Evolutionary conservation across 2,329 filamentous ascomycete species (phyloP).

Genomic region (Coniochaeta sp.): DNA sequence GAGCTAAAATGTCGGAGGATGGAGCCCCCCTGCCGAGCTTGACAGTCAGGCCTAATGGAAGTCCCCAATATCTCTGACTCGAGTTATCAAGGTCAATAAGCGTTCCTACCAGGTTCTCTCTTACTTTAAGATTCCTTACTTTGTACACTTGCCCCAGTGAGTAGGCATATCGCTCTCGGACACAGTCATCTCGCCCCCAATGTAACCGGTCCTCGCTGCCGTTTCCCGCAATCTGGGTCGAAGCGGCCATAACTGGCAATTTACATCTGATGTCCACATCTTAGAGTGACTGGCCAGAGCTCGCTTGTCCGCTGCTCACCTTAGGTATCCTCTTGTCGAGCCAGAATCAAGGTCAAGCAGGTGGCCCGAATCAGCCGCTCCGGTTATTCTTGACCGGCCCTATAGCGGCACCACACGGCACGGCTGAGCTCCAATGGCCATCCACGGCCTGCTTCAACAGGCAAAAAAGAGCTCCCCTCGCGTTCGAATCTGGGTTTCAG

Average conservation of each 20-base stretch:
- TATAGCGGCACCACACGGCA: slow-evolving; percentile 6
- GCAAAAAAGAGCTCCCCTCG: neutral
- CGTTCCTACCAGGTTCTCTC: neutral
- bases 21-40: neutral
- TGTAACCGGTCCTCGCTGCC: neutral
- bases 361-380: slow-evolving; percentile 11
- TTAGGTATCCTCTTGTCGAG: neutral
- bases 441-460: neutral
- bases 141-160: neutral
- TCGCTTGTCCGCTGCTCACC: neutral
- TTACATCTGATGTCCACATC: neutral
- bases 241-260: neutral
- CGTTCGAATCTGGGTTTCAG: neutral
- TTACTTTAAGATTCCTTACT: neutral
- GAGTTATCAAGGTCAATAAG: neutral
- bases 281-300: neutral
- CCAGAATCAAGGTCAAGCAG: neutral
- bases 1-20: neutral
- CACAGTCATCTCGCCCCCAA: neutral
- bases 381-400: slow-evolving; percentile 13
- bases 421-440: neutral
- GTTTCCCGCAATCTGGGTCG: neutral
- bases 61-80: neutral
- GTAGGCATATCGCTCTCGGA: neutral
- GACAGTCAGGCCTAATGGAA: neutral